Evolutionary conservation across 352 stramenopile species (phyloP).

Genomic region (Globisporangium lucens): DNA sequence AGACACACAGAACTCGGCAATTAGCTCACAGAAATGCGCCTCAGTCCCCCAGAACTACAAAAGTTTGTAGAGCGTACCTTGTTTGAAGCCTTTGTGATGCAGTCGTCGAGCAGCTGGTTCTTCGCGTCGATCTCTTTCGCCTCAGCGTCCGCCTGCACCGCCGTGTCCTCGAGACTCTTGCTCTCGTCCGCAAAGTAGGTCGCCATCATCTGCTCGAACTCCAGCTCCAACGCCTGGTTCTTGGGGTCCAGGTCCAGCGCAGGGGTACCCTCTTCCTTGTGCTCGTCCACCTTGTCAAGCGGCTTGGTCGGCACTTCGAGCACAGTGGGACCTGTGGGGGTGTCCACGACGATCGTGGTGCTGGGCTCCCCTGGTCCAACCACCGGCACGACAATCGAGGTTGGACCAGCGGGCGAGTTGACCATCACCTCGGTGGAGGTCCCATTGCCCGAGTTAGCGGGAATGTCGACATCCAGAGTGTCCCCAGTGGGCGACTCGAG

Average conservation of each 20-base stretch:
- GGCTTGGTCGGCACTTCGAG: constrained; percentile 10
- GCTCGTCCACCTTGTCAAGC: not conserved
- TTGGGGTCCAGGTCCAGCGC: not conserved
- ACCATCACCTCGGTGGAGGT: constrained; percentile 2
- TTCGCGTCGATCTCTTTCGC: constrained; percentile 19
- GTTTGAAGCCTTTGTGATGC: constrained; percentile 40
- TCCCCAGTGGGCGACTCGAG: not conserved
- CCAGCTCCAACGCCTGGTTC: not conserved
- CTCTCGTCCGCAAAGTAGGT: constrained; percentile 28
- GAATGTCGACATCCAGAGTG: not conserved
- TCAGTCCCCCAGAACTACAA: not conserved
- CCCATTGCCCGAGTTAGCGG: not conserved
- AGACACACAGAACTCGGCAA: constrained; percentile 2
- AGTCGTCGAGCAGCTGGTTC: constrained; percentile 34
- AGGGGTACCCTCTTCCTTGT: not conserved
- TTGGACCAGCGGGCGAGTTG: constrained; percentile 5
- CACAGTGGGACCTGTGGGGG: constrained; percentile 4
- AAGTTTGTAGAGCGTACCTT: constrained; percentile 25
- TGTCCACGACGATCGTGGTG: constrained; percentile 13
- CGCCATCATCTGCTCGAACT: constrained; percentile 37
- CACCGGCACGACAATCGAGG: not conserved
- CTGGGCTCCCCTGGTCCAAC: constrained; percentile 4
- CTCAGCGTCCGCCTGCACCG: constrained; percentile 23
- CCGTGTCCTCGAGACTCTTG: constrained; percentile 21
- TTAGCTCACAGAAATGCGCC: not conserved